Base-by-base conservation (phyloP, 768 basidiomycete genomes). In the Porpolomopsis calyptriformis region DNA sequence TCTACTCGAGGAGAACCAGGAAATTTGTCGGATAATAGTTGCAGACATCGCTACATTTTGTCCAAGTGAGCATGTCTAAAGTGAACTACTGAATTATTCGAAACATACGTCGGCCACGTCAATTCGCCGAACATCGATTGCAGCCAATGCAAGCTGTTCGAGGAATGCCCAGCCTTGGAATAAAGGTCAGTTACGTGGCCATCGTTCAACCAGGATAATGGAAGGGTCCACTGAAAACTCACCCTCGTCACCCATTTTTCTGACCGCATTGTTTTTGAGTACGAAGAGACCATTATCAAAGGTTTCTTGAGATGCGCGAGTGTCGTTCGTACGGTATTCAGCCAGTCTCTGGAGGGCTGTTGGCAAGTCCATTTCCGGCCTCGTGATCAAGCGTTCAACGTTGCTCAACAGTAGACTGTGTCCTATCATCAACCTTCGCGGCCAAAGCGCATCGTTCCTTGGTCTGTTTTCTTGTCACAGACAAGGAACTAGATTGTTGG, bases 1-100 rank as follows among this genome's bases (percentile, higher is more conserved):
- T 85, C 78, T 1, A 89, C 82, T 18, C 92, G 77, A 16, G 85
- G 83, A 1, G 90, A 92, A 23, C 66, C 76, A 1, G 83, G 81
- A 56, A 93, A 93, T 61, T 77, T 79, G 43, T 71, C 64, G 14
- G 64, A 57, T 16, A 93, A 72, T 48, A 72, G 72, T 44, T 71
- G 63, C 35, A 88, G 67, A 57, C 82, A 84, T 58, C 70, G 66
- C 85, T 87, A 57, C 11, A 22, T 39, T 48, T 27, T 24, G 19
- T 6, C n/a, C n/a, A n/a, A 4, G 6, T 19, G 31, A 48, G 34
- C 9, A 9, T 6, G 23, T 19, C 20, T 20, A 2, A 12, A 25
- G 44, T 19, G 2, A 24, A 23, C 19, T n/a, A 14, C 40, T 1
- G 41, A 5, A 36, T 41, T 40, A 20, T 23, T n/a, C 38, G 1